A percentile compares a stretch with the other conserved stretches of the same genome.
Conservation (phyloP, 1,284 basidiomycete genomes). For the Xerocomus amazonicus region DNA sequence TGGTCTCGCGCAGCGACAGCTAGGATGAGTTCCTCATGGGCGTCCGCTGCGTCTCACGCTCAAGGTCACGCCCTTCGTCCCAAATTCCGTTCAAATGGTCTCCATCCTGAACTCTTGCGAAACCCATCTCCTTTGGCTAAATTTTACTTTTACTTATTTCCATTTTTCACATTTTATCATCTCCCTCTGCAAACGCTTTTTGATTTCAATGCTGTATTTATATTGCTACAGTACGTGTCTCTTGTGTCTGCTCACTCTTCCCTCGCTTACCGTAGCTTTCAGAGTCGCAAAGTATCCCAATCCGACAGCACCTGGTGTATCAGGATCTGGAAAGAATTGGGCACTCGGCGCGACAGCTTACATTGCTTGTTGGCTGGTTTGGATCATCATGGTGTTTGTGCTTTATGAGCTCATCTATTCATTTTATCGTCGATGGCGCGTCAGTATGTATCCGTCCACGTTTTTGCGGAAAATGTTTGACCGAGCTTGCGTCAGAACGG, state of each 20-base stretch:
- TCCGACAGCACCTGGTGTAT: constrained; percentile 59
- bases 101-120: constrained; percentile 63
- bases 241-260: constrained; percentile 6
- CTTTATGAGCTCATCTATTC: constrained; percentile 79
- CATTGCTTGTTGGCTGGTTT: constrained; percentile 71
- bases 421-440: constrained; percentile 76
- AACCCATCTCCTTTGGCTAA: constrained; percentile 54
- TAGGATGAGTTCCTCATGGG: constrained; percentile 44
- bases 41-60: constrained; percentile 36
- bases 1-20: constrained; percentile 62
- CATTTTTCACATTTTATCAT: constrained; percentile 65
- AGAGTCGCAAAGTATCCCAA: constrained; percentile 70
- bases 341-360: constrained; percentile 74
- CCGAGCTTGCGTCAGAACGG: constrained; percentile 51
- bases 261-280: constrained; percentile 15
- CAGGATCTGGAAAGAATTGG: constrained; percentile 73
- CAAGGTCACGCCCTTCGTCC: constrained; percentile 47
- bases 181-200: constrained; percentile 73
- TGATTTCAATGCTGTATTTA: constrained; percentile 78
- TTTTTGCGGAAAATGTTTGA: constrained; percentile 2
- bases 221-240: constrained; percentile 66
- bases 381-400: constrained; percentile 73
- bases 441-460: constrained; percentile 56
- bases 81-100: constrained; percentile 57
- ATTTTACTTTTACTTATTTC: constrained; percentile 64